Percentiles rank a stretch among this genome's conserved stretches.
These are phyloP conservation scores for Balamuthia mandrillaris DNA, from an alignment of 208 protist species.

Conservation along the genomic window DNA sequence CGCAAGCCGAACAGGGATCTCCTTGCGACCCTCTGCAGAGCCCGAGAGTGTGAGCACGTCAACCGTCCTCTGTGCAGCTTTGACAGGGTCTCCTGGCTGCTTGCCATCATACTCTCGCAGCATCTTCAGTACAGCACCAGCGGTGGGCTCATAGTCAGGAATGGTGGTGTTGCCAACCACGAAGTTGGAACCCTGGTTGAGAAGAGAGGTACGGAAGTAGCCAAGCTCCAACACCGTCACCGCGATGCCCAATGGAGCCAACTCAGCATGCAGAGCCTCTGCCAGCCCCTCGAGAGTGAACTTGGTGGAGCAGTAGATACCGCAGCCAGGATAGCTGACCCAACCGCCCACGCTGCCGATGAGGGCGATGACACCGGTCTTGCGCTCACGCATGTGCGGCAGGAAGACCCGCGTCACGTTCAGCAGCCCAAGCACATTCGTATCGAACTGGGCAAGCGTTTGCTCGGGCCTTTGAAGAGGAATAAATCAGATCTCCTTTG, in stretches of 20 bases:
- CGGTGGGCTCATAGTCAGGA: conserved; percentile 20
- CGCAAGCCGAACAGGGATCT: not conserved
- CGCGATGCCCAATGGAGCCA: conserved; percentile 10
- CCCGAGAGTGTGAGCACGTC: conserved; percentile 33
- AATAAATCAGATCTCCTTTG: not conserved
- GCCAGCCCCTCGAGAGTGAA: conserved; percentile 34
- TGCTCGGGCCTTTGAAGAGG: not conserved
- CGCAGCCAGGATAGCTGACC: not conserved
- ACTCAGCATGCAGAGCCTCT: not conserved
- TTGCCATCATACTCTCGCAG: not conserved
- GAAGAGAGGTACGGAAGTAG: conserved; percentile 21
- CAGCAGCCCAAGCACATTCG: conserved; percentile 15
- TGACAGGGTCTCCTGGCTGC: conserved; percentile 31
- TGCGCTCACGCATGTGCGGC: conserved; percentile 4
- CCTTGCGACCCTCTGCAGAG: not conserved
- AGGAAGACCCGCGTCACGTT: conserved; percentile 18
- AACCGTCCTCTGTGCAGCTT: not conserved
- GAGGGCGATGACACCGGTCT: not conserved
- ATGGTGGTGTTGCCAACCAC: not conserved
- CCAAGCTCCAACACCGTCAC: conserved; percentile 28
- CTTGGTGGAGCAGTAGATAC: conserved; percentile 39
- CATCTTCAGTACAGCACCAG: not conserved
- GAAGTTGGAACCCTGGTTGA: not conserved
- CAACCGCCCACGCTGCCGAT: conserved; percentile 4
- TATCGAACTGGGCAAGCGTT: not conserved